Evolutionary conservation across 2,329 filamentous ascomycete genomes (phyloP).

Genomic region (Curvularia hawaiiensis): DNA sequence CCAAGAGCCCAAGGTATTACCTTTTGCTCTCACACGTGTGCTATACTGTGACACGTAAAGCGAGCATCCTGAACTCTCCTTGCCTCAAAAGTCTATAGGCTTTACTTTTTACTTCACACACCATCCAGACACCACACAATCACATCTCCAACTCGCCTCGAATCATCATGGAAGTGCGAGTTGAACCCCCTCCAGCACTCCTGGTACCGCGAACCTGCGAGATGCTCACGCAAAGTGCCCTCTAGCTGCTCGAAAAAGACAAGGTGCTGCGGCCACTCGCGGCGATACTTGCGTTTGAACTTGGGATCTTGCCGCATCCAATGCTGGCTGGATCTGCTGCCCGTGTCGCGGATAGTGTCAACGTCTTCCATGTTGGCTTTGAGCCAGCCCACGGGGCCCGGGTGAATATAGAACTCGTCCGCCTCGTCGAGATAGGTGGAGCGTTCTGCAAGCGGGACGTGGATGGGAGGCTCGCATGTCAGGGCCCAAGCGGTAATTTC

Average conservation of each 20-base stretch:
- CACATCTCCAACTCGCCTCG: constrained; percentile 65
- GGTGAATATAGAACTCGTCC: constrained; percentile 81
- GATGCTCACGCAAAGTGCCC: constrained; percentile 50
- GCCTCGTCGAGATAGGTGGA: constrained; percentile 82
- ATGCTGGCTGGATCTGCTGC: constrained; percentile 30
- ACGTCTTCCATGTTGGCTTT: constrained; percentile 48
- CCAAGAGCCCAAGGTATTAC: too few species aligned
- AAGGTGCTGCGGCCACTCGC: constrained; percentile 53
- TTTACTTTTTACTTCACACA: constrained; percentile 1
- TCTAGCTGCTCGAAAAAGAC: constrained; percentile 65
- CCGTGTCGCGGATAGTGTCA: constrained; percentile 25
- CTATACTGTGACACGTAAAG: not conserved
- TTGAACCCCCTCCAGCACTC: constrained; percentile 67
- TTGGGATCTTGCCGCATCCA: constrained; percentile 31
- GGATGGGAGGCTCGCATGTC: constrained; percentile 86
- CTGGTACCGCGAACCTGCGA: constrained; percentile 56
- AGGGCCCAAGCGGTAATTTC: constrained; percentile 80
- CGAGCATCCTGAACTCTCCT: not conserved
- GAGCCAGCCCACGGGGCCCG: constrained; percentile 52
- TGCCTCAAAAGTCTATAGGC: not conserved
- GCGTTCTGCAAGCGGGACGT: constrained; percentile 67
- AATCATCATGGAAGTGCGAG: constrained; percentile 67
- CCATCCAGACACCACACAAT: constrained; percentile 60
- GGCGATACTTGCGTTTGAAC: constrained; percentile 23
- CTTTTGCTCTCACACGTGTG: too few species aligned